phyloP scores from a whole-genome alignment of 2,329 filamentous ascomycete species.

The Talaromyces amestolkiae region DNA sequence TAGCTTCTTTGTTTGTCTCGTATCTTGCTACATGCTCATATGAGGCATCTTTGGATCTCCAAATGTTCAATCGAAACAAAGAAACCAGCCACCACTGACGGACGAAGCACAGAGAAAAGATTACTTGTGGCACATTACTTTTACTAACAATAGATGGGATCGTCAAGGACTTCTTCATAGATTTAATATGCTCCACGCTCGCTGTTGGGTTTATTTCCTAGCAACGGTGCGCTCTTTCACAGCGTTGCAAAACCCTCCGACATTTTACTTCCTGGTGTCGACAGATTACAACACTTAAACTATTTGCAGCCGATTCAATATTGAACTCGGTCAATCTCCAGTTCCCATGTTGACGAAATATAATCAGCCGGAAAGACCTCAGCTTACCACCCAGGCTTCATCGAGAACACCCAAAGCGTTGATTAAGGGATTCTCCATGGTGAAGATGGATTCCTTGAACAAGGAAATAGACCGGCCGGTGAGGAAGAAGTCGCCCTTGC shows the following conservation, averaged over 20 bases:
- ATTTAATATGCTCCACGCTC: neutral
- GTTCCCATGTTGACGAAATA: neutral
- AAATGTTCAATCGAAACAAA: neutral
- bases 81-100: neutral
- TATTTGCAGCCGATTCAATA: neutral
- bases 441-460: neutral
- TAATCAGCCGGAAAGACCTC: neutral
- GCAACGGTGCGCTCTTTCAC: neutral
- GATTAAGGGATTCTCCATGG: neutral
- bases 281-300: neutral
- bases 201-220: neutral
- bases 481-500: neutral
- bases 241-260: neutral
- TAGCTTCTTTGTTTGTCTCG: conserved; percentile 5
- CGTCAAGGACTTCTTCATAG: neutral
- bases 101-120: neutral
- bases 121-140: neutral
- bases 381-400: neutral
- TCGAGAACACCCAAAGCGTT: neutral
- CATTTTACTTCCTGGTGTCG: neutral
- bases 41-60: neutral
- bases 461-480: neutral
- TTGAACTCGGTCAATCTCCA: neutral
- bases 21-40: neutral
- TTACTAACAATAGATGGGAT: neutral